These are phyloP conservation scores for Pilasporangium apinafurcum DNA, from an alignment of 352 stramenopile genomes.

Conservation along the genomic window DNA sequence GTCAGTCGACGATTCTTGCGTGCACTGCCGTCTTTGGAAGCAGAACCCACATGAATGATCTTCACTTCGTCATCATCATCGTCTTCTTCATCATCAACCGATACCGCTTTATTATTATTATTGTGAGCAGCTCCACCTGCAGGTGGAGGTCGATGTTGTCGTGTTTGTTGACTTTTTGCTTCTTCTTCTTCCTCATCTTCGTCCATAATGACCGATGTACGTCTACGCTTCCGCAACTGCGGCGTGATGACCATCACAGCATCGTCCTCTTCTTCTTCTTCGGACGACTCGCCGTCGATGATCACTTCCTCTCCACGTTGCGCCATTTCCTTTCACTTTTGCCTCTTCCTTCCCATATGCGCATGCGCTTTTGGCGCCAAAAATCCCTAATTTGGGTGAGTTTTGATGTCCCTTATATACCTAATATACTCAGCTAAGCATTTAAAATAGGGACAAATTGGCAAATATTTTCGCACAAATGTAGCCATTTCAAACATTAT, in stretches of 20 bases:
- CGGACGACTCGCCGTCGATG: conserved; percentile 59
- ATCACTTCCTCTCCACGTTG: conserved; percentile 75
- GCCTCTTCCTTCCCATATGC: too few relatives aligned
- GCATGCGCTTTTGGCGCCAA: too few relatives aligned
- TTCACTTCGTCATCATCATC: conserved; percentile 50
- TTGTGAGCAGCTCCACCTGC: neutral
- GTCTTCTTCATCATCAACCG: conserved; percentile 15
- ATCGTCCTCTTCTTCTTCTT: conserved; percentile 42
- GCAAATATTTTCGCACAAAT: too few relatives aligned
- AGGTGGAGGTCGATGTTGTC: neutral
- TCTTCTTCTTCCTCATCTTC: conserved; percentile 46
- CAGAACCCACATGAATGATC: conserved; percentile 32
- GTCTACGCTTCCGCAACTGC: conserved; percentile 54
- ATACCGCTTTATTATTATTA: neutral
- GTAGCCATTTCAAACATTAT: too few relatives aligned
- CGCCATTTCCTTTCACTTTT: too few relatives aligned
- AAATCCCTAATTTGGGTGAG: too few relatives aligned
- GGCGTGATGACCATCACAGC: conserved; percentile 50
- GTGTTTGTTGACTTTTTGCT: neutral
- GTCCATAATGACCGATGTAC: conserved; percentile 40
- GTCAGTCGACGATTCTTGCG: conserved; percentile 22
- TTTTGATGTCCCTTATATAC: too few relatives aligned
- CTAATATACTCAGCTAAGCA: too few relatives aligned
- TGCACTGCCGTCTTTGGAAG: conserved; percentile 12
- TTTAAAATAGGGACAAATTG: too few relatives aligned